Base-by-base conservation (phyloP, 257 asterid genomes). In the Nicotiana noctiflora region DNA sequence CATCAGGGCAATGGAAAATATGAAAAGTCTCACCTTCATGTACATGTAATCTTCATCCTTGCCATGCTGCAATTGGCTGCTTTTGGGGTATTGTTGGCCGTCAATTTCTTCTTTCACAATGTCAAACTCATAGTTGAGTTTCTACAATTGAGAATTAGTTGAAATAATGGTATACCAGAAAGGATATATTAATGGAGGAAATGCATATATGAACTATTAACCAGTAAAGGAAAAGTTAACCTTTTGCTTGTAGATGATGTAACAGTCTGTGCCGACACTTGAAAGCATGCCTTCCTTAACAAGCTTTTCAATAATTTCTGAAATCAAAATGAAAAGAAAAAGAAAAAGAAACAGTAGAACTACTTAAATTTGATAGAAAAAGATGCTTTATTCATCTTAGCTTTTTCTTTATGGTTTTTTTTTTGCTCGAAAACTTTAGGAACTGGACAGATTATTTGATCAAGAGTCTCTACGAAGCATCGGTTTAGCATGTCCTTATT, bases 231-330 rank as follows among this genome's bases (percentile, higher is more conserved):
- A 77, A 84, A 27, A 37, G 14, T 32, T 49, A 70, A 94, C 97
- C 97, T 91, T 88, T 72, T 85, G 81, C 86, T 67, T 90, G 53
- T 89, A 90, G 82, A 93, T 89, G 85, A 66, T 75, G 78, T 88
- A 95, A 66, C 84, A 82, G 65, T 91, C 95, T 74, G 59, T 89
- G 37, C 89, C 92, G 81, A 88, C 83, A 88, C 86, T 90, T 46
- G 94, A 87, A 82, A 93, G 25, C 62, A 88, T 27, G 17, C 88
- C 86, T 87, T 90, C 95, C 87, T 82, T 88, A 87, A 85, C 86
- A 64, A 95, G 97, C 90, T 88, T 90, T 61, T 85, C 93, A 91
- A 93, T 84, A 80, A 90, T 92, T 84, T 92, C 98, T 95, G 88
- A 63, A 63, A 85, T 59, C 57, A 84, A 55, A 37, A 83, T 80